phyloP scores from a whole-genome alignment of 768 basidiomycete species.

The Russula sp. region DNA sequence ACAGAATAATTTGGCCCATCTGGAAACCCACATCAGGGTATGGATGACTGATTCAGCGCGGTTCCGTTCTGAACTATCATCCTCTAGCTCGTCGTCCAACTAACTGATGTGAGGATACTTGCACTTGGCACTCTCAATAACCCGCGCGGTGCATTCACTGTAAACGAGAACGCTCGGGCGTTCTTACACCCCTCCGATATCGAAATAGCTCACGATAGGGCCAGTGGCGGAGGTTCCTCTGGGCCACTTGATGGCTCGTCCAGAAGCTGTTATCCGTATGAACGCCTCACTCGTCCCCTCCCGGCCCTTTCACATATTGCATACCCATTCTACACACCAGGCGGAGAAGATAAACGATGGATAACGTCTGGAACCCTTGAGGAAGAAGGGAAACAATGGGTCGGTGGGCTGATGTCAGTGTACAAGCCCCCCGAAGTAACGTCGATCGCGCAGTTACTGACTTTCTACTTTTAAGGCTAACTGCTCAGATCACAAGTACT shows the following conservation, averaged over 20 bases:
- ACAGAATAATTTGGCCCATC: constrained; percentile 64
- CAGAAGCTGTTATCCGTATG: constrained; percentile 27
- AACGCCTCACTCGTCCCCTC: constrained; percentile 52
- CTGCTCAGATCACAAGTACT: constrained; percentile 54
- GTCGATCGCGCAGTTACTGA: background rate
- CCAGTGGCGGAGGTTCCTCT: background rate
- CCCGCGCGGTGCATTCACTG: constrained; percentile 52
- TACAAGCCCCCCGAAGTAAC: background rate
- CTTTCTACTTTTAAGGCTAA: constrained; percentile 45
- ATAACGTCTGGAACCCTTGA: constrained; percentile 47
- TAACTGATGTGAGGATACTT: constrained; percentile 69
- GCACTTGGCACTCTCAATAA: constrained; percentile 64
- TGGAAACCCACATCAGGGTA: constrained; percentile 66
- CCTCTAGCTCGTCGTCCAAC: constrained; percentile 60
- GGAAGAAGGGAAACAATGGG: constrained; percentile 66
- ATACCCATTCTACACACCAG: constrained; percentile 73
- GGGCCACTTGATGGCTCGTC: constrained; percentile 10
- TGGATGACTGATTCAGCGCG: constrained; percentile 31
- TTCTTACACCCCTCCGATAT: constrained; percentile 72
- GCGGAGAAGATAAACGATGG: constrained; percentile 69
- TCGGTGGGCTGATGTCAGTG: constrained; percentile 65
- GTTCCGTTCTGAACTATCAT: constrained; percentile 2
- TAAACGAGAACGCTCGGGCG: constrained; percentile 66
- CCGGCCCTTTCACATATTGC: constrained; percentile 55
- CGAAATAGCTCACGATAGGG: constrained; percentile 33